These are phyloP conservation scores for Phytophthora colocasiae DNA, from an alignment of 352 stramenopile genomes.

Conservation along the genomic window DNA sequence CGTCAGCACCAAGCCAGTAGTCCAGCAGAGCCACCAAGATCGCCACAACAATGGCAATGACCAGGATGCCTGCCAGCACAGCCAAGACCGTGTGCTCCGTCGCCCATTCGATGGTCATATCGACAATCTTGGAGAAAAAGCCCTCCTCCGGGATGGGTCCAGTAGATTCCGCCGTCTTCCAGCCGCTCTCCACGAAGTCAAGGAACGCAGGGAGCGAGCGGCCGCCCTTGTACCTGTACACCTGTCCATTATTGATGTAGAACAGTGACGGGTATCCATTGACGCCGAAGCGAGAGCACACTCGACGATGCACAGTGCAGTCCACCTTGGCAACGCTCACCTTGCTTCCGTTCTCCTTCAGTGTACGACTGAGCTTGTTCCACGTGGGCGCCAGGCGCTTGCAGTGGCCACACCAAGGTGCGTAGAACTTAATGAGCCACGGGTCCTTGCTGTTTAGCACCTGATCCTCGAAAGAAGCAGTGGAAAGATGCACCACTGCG, in stretches of 20 bases:
- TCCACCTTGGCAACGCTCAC: constrained; percentile 74
- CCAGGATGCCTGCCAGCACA: constrained; percentile 60
- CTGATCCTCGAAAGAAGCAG: constrained; percentile 59
- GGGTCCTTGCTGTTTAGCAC: constrained; percentile 66
- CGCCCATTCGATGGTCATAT: constrained; percentile 71
- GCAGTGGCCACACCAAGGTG: constrained; percentile 82
- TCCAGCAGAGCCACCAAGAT: constrained; percentile 76
- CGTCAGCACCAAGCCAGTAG: constrained; percentile 76
- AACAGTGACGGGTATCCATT: constrained; percentile 83
- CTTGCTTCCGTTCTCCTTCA: constrained; percentile 68
- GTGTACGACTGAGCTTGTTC: constrained; percentile 77
- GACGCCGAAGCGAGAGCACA: constrained; percentile 87
- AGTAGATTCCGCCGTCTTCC: constrained; percentile 54
- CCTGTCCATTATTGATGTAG: constrained; percentile 72
- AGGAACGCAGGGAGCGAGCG: constrained; percentile 74
- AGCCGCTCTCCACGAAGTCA: constrained; percentile 69
- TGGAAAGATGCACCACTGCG: constrained; percentile 60
- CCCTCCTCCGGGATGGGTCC: constrained; percentile 71
- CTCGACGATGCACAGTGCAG: constrained; percentile 81
- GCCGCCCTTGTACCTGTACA: constrained; percentile 83
- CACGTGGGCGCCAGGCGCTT: constrained; percentile 77
- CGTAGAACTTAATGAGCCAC: constrained; percentile 88
- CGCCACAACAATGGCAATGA: constrained; percentile 69
- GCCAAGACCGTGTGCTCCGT: constrained; percentile 75
- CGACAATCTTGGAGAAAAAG: constrained; percentile 68